phyloP scores from a whole-genome alignment of 306 rosid genomes.

The Nissolia schottii region DNA sequence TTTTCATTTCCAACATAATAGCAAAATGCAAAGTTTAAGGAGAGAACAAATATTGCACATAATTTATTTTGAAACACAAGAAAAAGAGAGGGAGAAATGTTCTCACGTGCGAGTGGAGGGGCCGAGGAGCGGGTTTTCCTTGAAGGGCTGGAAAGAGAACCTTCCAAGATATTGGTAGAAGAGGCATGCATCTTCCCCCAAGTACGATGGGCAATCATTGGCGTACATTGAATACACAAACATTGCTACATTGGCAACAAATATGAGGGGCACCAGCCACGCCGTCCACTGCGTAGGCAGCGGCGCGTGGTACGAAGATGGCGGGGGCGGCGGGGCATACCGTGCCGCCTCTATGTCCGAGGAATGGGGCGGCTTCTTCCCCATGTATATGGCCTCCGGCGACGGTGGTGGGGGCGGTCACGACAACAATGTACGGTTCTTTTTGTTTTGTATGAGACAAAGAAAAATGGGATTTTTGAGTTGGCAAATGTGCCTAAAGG shows the following conservation, averaged over 20 bases:
- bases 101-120: constrained; percentile 55
- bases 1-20: neutral
- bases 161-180: constrained; percentile 37
- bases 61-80: neutral
- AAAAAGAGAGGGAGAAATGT: neutral
- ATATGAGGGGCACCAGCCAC: constrained; percentile 66
- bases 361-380: constrained; percentile 43
- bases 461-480: neutral
- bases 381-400: constrained; percentile 40
- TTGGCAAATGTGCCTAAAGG: constrained; percentile 19
- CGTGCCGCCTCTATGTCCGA: constrained; percentile 55
- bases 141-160: constrained; percentile 70
- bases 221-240: constrained; percentile 56
- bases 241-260: constrained; percentile 41
- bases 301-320: constrained; percentile 34
- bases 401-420: too few species aligned
- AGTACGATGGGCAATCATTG: constrained; percentile 63
- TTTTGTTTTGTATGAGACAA: constrained; percentile 1
- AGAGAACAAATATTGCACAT: neutral
- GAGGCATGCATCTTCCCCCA: constrained; percentile 30
- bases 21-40: neutral
- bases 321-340: constrained; percentile 37
- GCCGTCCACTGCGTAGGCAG: constrained; percentile 47
- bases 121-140: constrained; percentile 75
- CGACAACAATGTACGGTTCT: neutral